Conservation (phyloP, 106 monocot species). For the Dioscorea dumetorum region DNA sequence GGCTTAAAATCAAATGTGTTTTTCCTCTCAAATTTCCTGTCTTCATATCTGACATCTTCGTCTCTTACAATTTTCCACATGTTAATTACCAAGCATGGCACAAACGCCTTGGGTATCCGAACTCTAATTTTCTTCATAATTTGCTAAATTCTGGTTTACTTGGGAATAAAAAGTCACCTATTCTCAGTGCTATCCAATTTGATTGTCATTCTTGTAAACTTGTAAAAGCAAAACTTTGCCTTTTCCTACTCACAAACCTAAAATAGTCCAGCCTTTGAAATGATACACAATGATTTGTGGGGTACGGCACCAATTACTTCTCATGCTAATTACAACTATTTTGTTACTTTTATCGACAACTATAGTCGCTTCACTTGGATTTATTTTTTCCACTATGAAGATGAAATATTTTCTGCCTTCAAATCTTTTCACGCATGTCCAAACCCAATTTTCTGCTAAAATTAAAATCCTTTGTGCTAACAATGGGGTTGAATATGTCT, state of each 20-base stretch:
- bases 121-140: constrained; percentile 4
- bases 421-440: background rate
- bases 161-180: constrained; percentile 4
- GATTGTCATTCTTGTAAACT: constrained; percentile 12
- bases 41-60: too few relatives aligned
- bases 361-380: constrained; percentile 12
- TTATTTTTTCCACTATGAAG: constrained; percentile 10
- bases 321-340: background rate
- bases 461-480: constrained; percentile 5
- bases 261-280: background rate
- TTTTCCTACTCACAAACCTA: background rate
- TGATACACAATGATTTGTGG: constrained; percentile 5
- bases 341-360: constrained; percentile 15
- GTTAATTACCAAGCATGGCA: too few relatives aligned
- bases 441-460: constrained; percentile 6
- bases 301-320: background rate
- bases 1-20: background rate
- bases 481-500: background rate
- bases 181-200: background rate
- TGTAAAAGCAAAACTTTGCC: constrained; percentile 10
- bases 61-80: too few relatives aligned
- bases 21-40: too few relatives aligned
- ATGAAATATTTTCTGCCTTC: constrained; percentile 7
- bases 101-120: background rate
- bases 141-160: constrained; percentile 11